These are phyloP conservation scores for Lactarius sp. DNA, from an alignment of 768 basidiomycete genomes.

Conservation along the genomic window DNA sequence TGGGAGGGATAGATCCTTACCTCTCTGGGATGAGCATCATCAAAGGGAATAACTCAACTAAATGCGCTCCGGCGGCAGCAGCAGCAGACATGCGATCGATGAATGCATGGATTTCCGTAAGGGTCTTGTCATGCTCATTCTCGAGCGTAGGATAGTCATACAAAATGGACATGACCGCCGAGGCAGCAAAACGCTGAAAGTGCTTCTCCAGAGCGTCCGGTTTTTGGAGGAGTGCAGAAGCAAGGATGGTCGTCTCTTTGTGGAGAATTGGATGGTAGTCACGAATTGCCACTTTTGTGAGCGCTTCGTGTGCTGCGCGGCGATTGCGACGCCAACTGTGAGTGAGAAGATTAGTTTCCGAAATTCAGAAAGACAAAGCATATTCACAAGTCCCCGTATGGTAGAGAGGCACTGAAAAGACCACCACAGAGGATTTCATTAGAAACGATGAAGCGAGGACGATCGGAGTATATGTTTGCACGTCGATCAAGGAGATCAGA, in stretches of 20 bases:
- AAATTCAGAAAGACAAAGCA: background rate
- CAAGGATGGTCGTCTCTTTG: conserved; percentile 6
- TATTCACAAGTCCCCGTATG: conserved; percentile 28
- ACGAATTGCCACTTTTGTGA: conserved; percentile 3
- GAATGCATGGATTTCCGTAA: background rate
- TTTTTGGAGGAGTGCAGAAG: background rate
- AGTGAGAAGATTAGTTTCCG: background rate
- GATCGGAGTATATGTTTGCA: too few relatives aligned
- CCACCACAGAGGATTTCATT: conserved; percentile 34
- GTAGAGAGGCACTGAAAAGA: conserved; percentile 27
- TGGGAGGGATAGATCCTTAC: background rate
- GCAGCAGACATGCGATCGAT: conserved; percentile 1
- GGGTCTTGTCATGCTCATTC: too few relatives aligned
- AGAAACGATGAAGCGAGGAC: conserved; percentile 27
- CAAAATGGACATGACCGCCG: too few relatives aligned
- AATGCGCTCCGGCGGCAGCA: conserved; percentile 1
- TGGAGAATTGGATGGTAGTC: conserved; percentile 2
- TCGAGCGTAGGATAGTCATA: too few relatives aligned
- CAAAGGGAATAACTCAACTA: conserved; percentile 19
- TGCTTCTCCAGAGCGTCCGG: background rate
- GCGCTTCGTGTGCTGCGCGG: conserved; percentile 12
- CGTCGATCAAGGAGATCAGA: conserved; percentile 35
- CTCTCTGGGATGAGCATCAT: conserved; percentile 13
- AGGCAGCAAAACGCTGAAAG: background rate
- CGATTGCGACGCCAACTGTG: conserved; percentile 16